Percentiles rank a stretch among this genome's conserved stretches.
Evolutionary conservation across 192 early-diverging fungal species (phyloP).

Genomic region (Coemansia sp.): DNA sequence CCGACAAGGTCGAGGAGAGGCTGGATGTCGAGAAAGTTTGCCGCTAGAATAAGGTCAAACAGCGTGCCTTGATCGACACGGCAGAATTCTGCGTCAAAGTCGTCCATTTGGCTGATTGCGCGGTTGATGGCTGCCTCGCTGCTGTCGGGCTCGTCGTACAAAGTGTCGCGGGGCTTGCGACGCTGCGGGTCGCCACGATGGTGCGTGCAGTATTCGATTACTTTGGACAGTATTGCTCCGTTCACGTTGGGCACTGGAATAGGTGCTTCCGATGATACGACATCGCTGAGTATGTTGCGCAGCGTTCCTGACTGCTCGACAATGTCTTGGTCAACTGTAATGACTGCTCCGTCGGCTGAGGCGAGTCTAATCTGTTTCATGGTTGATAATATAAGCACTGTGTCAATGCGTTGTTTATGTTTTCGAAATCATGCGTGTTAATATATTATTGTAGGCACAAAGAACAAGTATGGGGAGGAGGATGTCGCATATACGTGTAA

Average conservation of each 20-base stretch:
- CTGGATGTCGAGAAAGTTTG: slow-evolving; percentile 82
- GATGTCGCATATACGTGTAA: too few relatives aligned
- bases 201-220: slow-evolving; percentile 88
- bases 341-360: slow-evolving; percentile 40
- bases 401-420: neutral
- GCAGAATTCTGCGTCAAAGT: slow-evolving; percentile 89
- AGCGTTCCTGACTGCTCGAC: slow-evolving; percentile 55
- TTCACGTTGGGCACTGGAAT: slow-evolving; percentile 91
- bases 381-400: neutral
- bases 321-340: slow-evolving; percentile 45
- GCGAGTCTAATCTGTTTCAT: slow-evolving; percentile 33
- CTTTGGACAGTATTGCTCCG: slow-evolving; percentile 80
- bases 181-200: slow-evolving; percentile 66
- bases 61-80: slow-evolving; percentile 92
- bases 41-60: slow-evolving; percentile 88
- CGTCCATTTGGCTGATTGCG: slow-evolving; percentile 75
- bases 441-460: too few relatives aligned
- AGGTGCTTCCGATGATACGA: slow-evolving; percentile 28
- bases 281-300: slow-evolving; percentile 50
- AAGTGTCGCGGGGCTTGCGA: slow-evolving; percentile 14
- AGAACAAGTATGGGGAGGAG: too few relatives aligned
- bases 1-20: slow-evolving; percentile 68
- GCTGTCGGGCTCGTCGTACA: slow-evolving; percentile 45
- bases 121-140: slow-evolving; percentile 57
- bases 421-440: neutral